These are phyloP conservation scores for Rhizophagus clarus DNA, from an alignment of 192 early-diverging fungal species.

Conservation along the genomic window DNA sequence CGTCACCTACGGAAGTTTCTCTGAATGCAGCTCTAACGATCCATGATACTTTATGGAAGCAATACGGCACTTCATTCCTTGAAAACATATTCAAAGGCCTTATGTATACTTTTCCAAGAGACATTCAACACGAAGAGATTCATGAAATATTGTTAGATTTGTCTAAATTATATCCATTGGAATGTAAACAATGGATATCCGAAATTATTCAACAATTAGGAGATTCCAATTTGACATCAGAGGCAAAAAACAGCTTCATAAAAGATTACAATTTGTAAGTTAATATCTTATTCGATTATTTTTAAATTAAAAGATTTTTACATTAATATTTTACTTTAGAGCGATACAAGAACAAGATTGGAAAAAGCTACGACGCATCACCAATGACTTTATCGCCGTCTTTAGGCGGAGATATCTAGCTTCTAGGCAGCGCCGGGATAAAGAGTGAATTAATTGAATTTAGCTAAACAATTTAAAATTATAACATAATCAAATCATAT, in stretches of 20 bases:
- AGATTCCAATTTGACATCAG: conserved; percentile 44
- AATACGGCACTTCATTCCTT: conserved; percentile 47
- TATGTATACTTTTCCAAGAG: conserved; percentile 55
- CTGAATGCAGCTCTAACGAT: conserved; percentile 39
- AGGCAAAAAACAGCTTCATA: conserved; percentile 55
- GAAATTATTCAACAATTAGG: conserved; percentile 47
- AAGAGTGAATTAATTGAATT: neutral
- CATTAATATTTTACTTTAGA: conserved; percentile 28
- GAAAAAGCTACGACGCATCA: conserved; percentile 51
- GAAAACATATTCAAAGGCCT: conserved; percentile 56
- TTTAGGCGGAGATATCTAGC: conserved; percentile 57
- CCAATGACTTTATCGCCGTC: conserved; percentile 59
- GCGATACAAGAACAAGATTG: conserved; percentile 53
- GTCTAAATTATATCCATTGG: conserved; percentile 48
- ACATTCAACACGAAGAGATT: conserved; percentile 54
- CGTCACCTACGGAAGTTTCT: conserved; percentile 8
- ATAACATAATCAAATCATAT: too few relatives aligned
- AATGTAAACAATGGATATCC: conserved; percentile 53
- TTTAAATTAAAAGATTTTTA: neutral
- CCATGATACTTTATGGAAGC: conserved; percentile 44
- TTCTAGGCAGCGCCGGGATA: conserved; percentile 31
- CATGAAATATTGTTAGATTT: conserved; percentile 52
- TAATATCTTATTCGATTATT: neutral
- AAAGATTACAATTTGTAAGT: conserved; percentile 59
- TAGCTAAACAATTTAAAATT: neutral